Evolutionary conservation across 176 grass and related monocot species (phyloP), one percentile per base, ranked within the genome.

Genomic region (Echinochloa phyllopogon): DNA sequence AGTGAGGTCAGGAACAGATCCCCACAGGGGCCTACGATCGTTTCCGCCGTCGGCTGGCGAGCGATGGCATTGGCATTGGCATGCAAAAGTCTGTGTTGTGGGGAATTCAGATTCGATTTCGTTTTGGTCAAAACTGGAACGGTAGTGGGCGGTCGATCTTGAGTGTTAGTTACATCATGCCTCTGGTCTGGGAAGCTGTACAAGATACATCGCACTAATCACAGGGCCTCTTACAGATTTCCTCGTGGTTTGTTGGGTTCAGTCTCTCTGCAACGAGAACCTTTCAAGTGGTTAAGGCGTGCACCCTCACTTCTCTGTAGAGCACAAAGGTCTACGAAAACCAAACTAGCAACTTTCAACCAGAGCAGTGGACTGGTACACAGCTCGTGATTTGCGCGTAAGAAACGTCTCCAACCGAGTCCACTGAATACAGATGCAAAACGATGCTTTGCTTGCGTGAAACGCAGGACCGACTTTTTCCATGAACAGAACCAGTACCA

Each of bases 11-110:
- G 42, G 43, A 16, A 37, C 50, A 36, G 50, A 44, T 27, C 8
- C 1, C 5, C 20, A 37, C 69, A 83, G 52, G 55, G 62, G 52
- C 63, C 78, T 81, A 81, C 49, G 79, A 56, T 57, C 49, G 36
- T 81, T 56, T 69, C 79, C 21, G 64, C 79, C 79, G 65, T 81
- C 79, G 47, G 79, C 78, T 69, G 66, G 29, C 29, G 2, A 33
- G 29, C 29, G 2, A 33, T 33, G 29, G 29, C 29, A 33, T 33
- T 33, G 29, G 29, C 29, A 33, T 33, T 33, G 29, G 20, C 6
- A 23, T 23, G 33, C 62, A 52, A 3, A 38, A 38, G 42, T 4
- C 23, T 3, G 13, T 3, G 13, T 3, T 10, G 65, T 0, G 0
- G 76, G 42, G 29, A 36, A 62, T 45, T 77, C 38, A 38, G 37